These are phyloP conservation scores for Penicillium pulvis DNA, from an alignment of 495 filamentous ascomycete species.

Conservation along the genomic window DNA sequence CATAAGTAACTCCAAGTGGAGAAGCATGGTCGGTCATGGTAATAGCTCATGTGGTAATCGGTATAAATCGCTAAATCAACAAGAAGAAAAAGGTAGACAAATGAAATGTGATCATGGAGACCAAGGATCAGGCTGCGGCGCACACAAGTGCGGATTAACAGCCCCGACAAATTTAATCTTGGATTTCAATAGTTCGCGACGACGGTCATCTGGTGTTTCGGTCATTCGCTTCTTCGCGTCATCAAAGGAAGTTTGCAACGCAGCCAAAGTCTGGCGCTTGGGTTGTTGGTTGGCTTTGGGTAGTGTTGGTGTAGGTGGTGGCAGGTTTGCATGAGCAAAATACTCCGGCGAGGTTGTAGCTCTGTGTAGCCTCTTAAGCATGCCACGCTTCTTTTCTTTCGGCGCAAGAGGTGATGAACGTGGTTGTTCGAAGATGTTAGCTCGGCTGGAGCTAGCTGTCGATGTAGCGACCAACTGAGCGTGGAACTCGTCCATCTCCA, in stretches of 20 bases:
- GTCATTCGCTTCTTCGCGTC: conserved; percentile 31
- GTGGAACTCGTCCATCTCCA: conserved; percentile 3
- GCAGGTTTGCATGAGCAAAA: neutral
- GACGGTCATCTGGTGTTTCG: conserved; percentile 26
- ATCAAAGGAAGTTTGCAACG: conserved; percentile 26
- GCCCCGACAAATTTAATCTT: conserved; percentile 48
- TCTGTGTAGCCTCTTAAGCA: neutral
- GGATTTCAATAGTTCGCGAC: conserved; percentile 43
- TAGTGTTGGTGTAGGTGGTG: neutral
- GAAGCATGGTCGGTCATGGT: neutral
- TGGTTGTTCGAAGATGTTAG: neutral
- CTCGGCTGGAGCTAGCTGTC: neutral
- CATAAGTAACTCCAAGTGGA: neutral
- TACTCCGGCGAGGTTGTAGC: neutral
- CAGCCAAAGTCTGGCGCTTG: neutral
- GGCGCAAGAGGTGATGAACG: neutral
- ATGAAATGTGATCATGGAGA: neutral
- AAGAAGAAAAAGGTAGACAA: neutral
- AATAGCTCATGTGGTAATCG: neutral
- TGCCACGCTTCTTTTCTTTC: neutral
- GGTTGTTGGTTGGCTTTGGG: neutral
- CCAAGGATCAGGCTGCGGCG: conserved; percentile 35
- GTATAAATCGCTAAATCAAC: conserved; percentile 5
- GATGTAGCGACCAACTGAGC: neutral
- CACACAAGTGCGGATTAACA: conserved; percentile 39